Conservation (phyloP, 345 rosid species). For the Euphorbia tirucalli region DNA sequence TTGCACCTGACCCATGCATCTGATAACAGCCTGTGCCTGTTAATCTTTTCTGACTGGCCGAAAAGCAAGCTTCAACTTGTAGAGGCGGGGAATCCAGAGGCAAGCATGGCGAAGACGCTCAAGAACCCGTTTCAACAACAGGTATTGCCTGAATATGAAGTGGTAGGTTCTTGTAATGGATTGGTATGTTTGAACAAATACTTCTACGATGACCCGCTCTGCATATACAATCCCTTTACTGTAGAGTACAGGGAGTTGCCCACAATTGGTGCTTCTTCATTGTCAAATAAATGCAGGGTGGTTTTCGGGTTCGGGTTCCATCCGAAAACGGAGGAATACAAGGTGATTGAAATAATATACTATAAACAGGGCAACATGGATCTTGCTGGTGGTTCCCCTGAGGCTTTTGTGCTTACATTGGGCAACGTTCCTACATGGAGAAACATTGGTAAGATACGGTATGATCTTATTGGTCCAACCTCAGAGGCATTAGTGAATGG, state of each 20-base stretch:
- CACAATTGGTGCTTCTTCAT: neutral
- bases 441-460: constrained; percentile 7
- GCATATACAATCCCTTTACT: constrained; percentile 18
- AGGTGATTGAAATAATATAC: constrained; percentile 17
- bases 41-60: constrained; percentile 21
- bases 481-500: constrained; percentile 21
- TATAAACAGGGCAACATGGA: constrained; percentile 7
- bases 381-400: constrained; percentile 12
- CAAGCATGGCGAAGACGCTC: neutral
- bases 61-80: constrained; percentile 18
- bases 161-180: constrained; percentile 28
- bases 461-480: constrained; percentile 12
- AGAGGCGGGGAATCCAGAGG: neutral
- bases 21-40: constrained; percentile 6
- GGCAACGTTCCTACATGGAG: constrained; percentile 9
- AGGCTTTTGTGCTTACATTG: constrained; percentile 19
- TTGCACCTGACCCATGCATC: neutral
- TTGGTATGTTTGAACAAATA: constrained; percentile 14
- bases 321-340: constrained; percentile 13
- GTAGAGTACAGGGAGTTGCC: constrained; percentile 16
- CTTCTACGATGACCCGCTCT: constrained; percentile 15
- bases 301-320: constrained; percentile 25
- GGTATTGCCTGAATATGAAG: constrained; percentile 7
- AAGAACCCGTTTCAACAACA: constrained; percentile 12
- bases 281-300: constrained; percentile 5